Evolutionary conservation across 176 grass and related monocot genomes (phyloP).

Genomic region (Musa troglodytarum): DNA sequence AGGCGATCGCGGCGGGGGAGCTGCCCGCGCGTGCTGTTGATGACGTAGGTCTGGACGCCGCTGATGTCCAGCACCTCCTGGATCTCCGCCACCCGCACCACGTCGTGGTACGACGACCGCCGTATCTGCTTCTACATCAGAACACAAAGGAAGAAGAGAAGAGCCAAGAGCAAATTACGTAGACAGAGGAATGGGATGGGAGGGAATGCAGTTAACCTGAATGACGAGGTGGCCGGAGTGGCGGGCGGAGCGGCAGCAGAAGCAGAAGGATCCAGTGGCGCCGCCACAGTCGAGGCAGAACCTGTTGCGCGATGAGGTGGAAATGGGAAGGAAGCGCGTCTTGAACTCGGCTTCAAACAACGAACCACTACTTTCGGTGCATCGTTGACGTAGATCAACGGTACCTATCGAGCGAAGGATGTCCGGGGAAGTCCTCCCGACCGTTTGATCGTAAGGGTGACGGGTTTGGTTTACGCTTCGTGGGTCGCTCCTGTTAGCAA

Average conservation of each 20-base stretch:
- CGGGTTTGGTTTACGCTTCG: neutral
- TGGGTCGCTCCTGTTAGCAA: too few relatives aligned
- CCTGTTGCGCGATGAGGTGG: slow-evolving; percentile 41
- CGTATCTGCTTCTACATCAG: slow-evolving; percentile 30
- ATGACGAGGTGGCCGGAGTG: slow-evolving; percentile 52
- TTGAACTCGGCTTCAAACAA: neutral
- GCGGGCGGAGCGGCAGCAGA: slow-evolving; percentile 46
- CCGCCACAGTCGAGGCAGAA: slow-evolving; percentile 62
- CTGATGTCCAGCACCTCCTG: slow-evolving; percentile 56
- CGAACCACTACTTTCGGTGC: neutral
- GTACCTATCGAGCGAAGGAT: too few relatives aligned
- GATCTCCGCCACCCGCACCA: slow-evolving; percentile 54
- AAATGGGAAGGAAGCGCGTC: neutral
- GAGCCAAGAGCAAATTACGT: neutral
- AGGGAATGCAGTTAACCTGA: slow-evolving; percentile 24
- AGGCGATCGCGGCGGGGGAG: slow-evolving; percentile 21
- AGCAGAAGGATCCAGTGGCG: slow-evolving; percentile 23
- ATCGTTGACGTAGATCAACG: too few relatives aligned
- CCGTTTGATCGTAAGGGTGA: neutral
- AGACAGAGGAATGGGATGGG: neutral
- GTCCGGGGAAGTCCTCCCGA: too few relatives aligned
- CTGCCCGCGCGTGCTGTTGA: slow-evolving; percentile 63
- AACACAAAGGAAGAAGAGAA: neutral
- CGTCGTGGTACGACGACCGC: slow-evolving; percentile 65
- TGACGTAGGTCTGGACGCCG: slow-evolving; percentile 72